Conservation (phyloP, 1,284 basidiomycete species). For the Coniferiporia weirii region DNA sequence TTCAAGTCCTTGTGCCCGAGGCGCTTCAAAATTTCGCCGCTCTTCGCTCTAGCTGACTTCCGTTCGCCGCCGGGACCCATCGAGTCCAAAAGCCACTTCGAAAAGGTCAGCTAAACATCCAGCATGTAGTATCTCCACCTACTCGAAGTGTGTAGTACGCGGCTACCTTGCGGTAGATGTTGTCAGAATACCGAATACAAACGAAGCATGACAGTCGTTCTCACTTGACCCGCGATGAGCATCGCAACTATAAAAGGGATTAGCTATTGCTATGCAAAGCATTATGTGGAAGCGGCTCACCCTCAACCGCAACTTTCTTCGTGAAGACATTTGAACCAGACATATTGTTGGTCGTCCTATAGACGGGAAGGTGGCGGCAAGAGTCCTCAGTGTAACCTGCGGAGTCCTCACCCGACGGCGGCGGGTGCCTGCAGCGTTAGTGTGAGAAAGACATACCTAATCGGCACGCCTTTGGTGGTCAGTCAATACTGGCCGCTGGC, state of each 20-base stretch:
- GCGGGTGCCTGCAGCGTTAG: too few relatives aligned
- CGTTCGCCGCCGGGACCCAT: conserved; percentile 46
- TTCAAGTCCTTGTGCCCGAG: conserved; percentile 68
- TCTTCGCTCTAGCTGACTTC: conserved; percentile 63
- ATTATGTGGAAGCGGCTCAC: conserved; percentile 27
- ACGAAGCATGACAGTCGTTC: conserved; percentile 24
- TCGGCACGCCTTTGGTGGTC: not conserved
- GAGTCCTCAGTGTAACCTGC: not conserved
- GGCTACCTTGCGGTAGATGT: conserved; percentile 34
- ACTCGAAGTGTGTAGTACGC: conserved; percentile 47
- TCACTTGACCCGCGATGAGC: conserved; percentile 58
- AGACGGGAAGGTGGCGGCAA: not conserved
- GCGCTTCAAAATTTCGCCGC: conserved; percentile 64
- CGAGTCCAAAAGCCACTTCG: conserved; percentile 42
- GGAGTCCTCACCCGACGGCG: not conserved
- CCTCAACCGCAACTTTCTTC: conserved; percentile 34
- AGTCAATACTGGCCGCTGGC: too few relatives aligned
- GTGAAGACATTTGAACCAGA: conserved; percentile 14
- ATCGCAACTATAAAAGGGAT: conserved; percentile 43
- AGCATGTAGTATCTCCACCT: conserved; percentile 21
- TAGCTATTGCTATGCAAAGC: not conserved
- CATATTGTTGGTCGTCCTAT: not conserved
- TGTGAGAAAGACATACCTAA: not conserved
- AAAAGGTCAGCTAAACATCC: not conserved
- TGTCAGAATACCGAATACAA: conserved; percentile 3